Conservation (phyloP, 2,329 filamentous ascomycete genomes). For the Colletotrichum somersetense region DNA sequence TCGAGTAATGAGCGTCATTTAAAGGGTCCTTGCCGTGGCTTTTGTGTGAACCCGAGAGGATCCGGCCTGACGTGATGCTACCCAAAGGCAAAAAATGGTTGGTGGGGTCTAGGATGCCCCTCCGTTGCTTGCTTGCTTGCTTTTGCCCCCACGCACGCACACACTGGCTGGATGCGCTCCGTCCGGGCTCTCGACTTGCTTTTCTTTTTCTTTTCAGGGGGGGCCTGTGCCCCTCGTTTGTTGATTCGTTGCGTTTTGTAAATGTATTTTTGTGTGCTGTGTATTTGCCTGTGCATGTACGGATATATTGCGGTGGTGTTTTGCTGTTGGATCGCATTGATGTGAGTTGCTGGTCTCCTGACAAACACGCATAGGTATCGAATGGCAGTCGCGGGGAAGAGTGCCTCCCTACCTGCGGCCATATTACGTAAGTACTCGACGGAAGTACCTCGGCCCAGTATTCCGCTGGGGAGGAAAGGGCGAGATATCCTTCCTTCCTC, state of each 20-base stretch:
- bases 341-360: background rate
- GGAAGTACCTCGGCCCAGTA: conserved; percentile 7
- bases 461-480: too few relatives aligned
- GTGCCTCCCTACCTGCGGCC: too few relatives aligned
- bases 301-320: background rate
- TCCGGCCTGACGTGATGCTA: background rate
- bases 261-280: background rate
- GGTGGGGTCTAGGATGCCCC: background rate
- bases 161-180: background rate
- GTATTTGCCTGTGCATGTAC: background rate
- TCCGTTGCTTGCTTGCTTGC: background rate
- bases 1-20: conserved; percentile 4
- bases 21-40: background rate
- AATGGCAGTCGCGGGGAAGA: background rate
- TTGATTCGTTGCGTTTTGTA: background rate
- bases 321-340: conserved; percentile 8
- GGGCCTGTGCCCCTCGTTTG: background rate
- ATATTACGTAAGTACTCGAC: background rate
- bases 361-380: background rate
- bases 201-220: background rate
- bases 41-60: background rate
- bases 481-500: too few relatives aligned
- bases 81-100: background rate
- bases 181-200: background rate
- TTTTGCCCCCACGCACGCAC: background rate